Percentiles rank a stretch among this genome's conserved stretches.
Evolutionary conservation across 805 yeast genomes (phyloP).

Genomic region (Candida lessepsii): DNA sequence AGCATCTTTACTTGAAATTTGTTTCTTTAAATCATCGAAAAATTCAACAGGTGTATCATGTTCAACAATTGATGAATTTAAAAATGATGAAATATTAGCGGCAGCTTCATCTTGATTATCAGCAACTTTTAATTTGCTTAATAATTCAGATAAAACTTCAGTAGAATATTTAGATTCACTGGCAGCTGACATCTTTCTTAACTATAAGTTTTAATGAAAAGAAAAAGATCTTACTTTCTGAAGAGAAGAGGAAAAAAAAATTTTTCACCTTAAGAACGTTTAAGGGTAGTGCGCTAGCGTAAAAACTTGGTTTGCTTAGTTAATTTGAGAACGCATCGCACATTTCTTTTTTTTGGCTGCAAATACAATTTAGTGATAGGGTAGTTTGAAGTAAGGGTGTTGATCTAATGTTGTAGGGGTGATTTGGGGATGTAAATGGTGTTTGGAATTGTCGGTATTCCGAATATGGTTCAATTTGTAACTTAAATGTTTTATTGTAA

Average conservation of each 20-base stretch:
- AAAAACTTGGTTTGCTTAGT: conserved; percentile 2
- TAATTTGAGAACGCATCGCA: conserved; percentile 6
- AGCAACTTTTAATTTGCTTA: conserved; percentile 89
- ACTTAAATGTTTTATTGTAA: too few relatives aligned
- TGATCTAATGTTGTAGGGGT: too few relatives aligned
- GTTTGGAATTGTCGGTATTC: too few relatives aligned
- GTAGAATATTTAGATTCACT: conserved; percentile 61
- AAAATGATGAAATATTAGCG: conserved; percentile 83
- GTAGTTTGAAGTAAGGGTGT: too few relatives aligned
- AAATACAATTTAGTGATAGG: background rate
- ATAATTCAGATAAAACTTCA: conserved; percentile 90
- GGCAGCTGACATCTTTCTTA: conserved; percentile 44
- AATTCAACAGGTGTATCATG: conserved; percentile 94
- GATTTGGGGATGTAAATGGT: too few relatives aligned
- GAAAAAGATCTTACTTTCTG: conserved; percentile 1
- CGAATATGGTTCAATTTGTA: too few relatives aligned
- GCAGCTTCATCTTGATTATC: conserved; percentile 87
- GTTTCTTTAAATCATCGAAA: conserved; percentile 72
- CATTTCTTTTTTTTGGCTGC: conserved; percentile 1
- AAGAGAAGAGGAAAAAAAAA: conserved; percentile 9
- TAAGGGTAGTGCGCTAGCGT: conserved; percentile 4
- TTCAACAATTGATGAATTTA: conserved; percentile 96
- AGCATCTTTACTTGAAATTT: conserved; percentile 72
- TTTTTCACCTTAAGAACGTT: conserved; percentile 5
- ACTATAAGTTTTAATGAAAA: conserved; percentile 3